Percentiles rank a stretch among this genome's conserved stretches.
phyloP scores from a whole-genome alignment of 2,329 filamentous ascomycete species.

The Ophiostoma novo-ulmi region DNA sequence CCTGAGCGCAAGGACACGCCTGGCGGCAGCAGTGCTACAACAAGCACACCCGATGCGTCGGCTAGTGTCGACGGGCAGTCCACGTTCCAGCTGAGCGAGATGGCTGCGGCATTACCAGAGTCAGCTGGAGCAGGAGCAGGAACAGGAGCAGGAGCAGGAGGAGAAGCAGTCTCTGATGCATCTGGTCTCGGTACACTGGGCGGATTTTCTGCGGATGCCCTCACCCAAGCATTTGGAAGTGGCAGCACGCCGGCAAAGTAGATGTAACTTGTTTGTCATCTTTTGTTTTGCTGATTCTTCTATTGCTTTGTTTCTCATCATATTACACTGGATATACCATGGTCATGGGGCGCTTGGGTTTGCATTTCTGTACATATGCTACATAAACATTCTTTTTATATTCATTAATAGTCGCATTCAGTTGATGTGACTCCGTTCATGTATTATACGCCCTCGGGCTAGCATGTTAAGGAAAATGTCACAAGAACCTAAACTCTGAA shows the following conservation, averaged over 20 bases:
- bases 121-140: slow-evolving; percentile 2
- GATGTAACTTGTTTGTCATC: neutral
- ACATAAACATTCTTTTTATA: neutral
- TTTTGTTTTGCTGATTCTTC: neutral
- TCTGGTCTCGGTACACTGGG: neutral
- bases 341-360: neutral
- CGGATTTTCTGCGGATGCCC: slow-evolving; percentile 22
- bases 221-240: slow-evolving; percentile 26
- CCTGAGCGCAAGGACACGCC: slow-evolving; percentile 50
- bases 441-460: neutral
- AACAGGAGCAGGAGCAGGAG: neutral
- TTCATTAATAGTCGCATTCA: neutral
- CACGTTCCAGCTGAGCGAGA: slow-evolving; percentile 24
- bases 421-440: neutral
- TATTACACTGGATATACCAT: neutral
- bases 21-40: slow-evolving; percentile 30
- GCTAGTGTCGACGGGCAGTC: slow-evolving; percentile 18
- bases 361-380: neutral
- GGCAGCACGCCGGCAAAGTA: neutral
- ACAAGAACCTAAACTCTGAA: slow-evolving; percentile 1
- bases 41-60: neutral
- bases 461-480: neutral
- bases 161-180: neutral
- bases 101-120: slow-evolving; percentile 24
- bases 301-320: neutral